Percentiles rank a stretch among this genome's conserved stretches.
These are phyloP conservation scores for Eragrostis curvula DNA, from an alignment of 176 grass and related monocot genomes.

Conservation along the genomic window DNA sequence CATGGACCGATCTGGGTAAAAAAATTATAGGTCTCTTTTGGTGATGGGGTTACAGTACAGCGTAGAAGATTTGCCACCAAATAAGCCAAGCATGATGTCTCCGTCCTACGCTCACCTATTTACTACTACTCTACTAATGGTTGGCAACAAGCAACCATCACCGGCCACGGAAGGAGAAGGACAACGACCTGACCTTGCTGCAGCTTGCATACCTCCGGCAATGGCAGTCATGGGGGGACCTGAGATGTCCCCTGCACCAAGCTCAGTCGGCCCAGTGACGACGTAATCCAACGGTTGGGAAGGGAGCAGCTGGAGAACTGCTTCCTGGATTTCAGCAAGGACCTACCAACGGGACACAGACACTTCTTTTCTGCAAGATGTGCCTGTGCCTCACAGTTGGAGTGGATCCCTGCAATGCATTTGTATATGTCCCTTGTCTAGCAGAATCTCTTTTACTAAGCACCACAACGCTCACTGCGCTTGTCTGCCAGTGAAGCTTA, in stretches of 20 bases:
- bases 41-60: constrained; percentile 4
- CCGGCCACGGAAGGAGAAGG: background rate
- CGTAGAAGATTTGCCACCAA: constrained; percentile 25
- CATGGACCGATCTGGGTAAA: background rate
- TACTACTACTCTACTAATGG: background rate
- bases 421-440: background rate
- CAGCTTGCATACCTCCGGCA: constrained; percentile 36
- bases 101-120: constrained; percentile 4
- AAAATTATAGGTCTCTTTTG: background rate
- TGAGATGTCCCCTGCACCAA: constrained; percentile 31
- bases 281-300: constrained; percentile 18
- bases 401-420: background rate
- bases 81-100: constrained; percentile 32
- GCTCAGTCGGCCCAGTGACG: background rate
- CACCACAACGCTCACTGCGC: constrained; percentile 17
- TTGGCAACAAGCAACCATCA: constrained; percentile 27
- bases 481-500: constrained; percentile 21
- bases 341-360: background rate
- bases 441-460: background rate
- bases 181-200: constrained; percentile 42
- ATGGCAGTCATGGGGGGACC: constrained; percentile 17
- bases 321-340: constrained; percentile 46
- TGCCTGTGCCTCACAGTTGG: constrained; percentile 33
- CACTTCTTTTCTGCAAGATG: constrained; percentile 46
- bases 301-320: constrained; percentile 26